Conservation (phyloP, 2,329 filamentous ascomycete genomes). For the Plectosphaerella sp. region DNA sequence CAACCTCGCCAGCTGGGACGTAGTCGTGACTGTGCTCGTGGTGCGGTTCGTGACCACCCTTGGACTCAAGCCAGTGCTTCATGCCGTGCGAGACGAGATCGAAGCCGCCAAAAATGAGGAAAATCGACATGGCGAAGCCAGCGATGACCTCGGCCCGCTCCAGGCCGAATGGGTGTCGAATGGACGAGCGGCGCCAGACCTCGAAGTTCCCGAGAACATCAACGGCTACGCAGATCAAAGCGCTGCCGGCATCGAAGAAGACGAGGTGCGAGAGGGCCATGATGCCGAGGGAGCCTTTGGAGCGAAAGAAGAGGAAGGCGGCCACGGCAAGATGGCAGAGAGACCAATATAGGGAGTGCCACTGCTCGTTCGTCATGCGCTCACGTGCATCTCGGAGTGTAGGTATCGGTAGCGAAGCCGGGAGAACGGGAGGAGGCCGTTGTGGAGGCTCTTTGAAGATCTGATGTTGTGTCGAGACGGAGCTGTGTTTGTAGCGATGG, state of each 20-base stretch:
- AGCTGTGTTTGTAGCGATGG: slow-evolving; percentile 97
- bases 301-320: slow-evolving; percentile 78
- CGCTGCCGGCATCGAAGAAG: slow-evolving; percentile 91
- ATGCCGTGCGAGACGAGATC: slow-evolving; percentile 92
- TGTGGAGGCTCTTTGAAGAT: slow-evolving; percentile 92
- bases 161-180: slow-evolving; percentile 89
- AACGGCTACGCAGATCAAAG: slow-evolving; percentile 84
- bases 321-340: slow-evolving; percentile 82
- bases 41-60: slow-evolving; percentile 69
- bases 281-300: slow-evolving; percentile 81
- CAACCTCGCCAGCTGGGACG: slow-evolving; percentile 71
- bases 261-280: slow-evolving; percentile 90
- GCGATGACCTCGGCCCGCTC: slow-evolving; percentile 91
- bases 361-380: slow-evolving; percentile 87
- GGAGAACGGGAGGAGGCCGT: slow-evolving; percentile 80
- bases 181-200: slow-evolving; percentile 89
- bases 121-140: slow-evolving; percentile 92
- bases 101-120: slow-evolving; percentile 94
- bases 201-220: slow-evolving; percentile 96
- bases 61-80: slow-evolving; percentile 79
- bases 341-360: slow-evolving; percentile 80
- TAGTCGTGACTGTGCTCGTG: slow-evolving; percentile 61
- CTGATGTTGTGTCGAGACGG: slow-evolving; percentile 81
- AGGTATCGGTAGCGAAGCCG: slow-evolving; percentile 86
- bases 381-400: slow-evolving; percentile 83